phyloP scores from a whole-genome alignment of 2,329 filamentous ascomycete genomes.

The Fusarium sp. region DNA sequence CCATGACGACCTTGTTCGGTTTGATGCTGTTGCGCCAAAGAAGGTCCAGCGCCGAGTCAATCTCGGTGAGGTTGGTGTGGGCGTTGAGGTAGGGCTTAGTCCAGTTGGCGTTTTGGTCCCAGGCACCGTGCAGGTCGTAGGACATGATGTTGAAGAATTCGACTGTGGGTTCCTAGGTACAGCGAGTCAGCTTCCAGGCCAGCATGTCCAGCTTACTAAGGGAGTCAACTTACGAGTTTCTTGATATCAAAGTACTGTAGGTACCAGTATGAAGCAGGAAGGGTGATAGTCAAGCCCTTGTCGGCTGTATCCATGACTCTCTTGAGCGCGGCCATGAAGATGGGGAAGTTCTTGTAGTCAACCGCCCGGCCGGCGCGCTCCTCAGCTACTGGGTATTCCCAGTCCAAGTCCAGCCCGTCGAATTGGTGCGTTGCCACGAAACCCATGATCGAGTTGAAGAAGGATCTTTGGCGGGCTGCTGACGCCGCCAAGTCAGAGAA shows the following conservation, averaged over 20 bases:
- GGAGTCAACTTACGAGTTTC: too few relatives aligned
- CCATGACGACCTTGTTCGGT: constrained; percentile 6
- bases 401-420: constrained; percentile 43
- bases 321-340: constrained; percentile 28
- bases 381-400: constrained; percentile 46
- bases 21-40: constrained; percentile 19
- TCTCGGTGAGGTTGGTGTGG: constrained; percentile 29
- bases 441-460: constrained; percentile 12
- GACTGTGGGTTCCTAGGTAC: neutral
- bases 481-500: constrained; percentile 33
- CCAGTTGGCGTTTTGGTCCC: constrained; percentile 2
- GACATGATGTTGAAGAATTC: neutral
- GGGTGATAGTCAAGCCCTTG: constrained; percentile 8
- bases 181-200: neutral
- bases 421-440: constrained; percentile 29
- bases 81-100: constrained; percentile 9
- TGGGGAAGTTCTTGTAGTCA: constrained; percentile 50
- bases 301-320: constrained; percentile 35
- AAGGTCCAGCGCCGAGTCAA: constrained; percentile 5
- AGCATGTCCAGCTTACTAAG: too few relatives aligned
- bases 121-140: constrained; percentile 18
- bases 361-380: constrained; percentile 49
- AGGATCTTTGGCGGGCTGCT: too few relatives aligned
- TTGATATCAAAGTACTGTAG: constrained; percentile 43
- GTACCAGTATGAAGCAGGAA: constrained; percentile 44